These are phyloP conservation scores for Fraxinus quadrangulata DNA, from an alignment of 257 asterid species.

Conservation along the genomic window DNA sequence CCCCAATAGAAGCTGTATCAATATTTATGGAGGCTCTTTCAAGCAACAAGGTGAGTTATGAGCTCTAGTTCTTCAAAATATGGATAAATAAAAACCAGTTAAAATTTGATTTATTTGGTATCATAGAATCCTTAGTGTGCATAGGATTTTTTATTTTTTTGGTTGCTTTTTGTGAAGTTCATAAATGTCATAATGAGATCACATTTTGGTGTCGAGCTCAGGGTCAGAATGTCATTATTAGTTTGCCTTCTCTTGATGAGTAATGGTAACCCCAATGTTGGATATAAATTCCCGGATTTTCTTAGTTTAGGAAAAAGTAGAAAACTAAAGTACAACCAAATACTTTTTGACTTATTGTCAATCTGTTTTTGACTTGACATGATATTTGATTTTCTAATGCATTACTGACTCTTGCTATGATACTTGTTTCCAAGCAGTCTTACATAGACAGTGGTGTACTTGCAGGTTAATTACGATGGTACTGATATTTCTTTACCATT, in stretches of 20 bases:
- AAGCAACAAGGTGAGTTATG: constrained; percentile 69
- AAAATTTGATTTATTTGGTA: background rate
- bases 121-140: background rate
- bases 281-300: background rate
- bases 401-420: background rate
- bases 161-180: constrained; percentile 6
- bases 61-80: constrained; percentile 19
- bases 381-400: background rate
- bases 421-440: background rate
- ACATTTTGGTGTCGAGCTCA: background rate
- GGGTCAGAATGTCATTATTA: background rate
- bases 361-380: background rate
- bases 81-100: background rate
- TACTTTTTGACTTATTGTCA: background rate
- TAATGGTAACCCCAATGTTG: constrained; percentile 3
- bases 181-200: constrained; percentile 6
- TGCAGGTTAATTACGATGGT: constrained; percentile 69
- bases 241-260: background rate
- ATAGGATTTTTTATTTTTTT: background rate
- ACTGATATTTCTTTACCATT: constrained; percentile 70
- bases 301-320: background rate
- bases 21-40: constrained; percentile 72
- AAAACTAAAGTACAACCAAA: constrained; percentile 2
- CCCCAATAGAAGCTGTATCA: constrained; percentile 63
- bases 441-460: constrained; percentile 16